Evolutionary conservation across 148 eudicot species (phyloP).

Genomic region (Camellia lanceoleosa): DNA sequence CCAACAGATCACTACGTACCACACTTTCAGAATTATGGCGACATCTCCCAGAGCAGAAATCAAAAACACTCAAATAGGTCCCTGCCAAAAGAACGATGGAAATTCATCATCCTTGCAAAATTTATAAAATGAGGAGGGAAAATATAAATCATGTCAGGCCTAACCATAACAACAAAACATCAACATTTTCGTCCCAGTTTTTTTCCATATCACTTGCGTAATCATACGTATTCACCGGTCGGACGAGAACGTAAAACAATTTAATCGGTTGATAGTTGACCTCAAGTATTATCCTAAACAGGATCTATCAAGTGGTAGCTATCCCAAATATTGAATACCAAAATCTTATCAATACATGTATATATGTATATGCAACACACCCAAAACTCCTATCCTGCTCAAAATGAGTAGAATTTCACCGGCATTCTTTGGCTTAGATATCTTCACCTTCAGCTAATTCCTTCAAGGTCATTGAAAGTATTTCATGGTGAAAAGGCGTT

Average conservation of each 20-base stretch:
- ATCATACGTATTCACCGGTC: neutral
- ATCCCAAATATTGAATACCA: neutral
- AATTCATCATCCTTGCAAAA: neutral
- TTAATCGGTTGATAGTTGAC: neutral
- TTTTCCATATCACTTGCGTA: neutral
- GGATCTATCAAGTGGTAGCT: neutral
- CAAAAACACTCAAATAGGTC: conserved; percentile 72
- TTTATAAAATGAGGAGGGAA: neutral
- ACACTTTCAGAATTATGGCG: conserved; percentile 98
- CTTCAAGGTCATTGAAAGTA: conserved; percentile 40
- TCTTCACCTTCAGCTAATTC: conserved; percentile 72
- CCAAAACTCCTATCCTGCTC: neutral
- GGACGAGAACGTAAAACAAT: neutral
- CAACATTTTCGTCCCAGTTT: neutral
- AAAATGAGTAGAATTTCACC: conserved; percentile 33
- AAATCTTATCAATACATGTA: neutral
- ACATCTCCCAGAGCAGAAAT: conserved; percentile 93
- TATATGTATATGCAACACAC: neutral
- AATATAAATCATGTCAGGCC: neutral
- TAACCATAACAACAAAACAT: neutral
- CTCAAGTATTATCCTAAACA: neutral
- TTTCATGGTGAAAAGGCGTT: conserved; percentile 10
- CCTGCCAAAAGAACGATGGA: conserved; percentile 42
- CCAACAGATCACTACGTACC: conserved; percentile 39
- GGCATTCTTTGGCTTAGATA: conserved; percentile 82